A percentile compares a stretch with the other conserved stretches of the same genome.
These are phyloP conservation scores for Tolypocladium nubicola DNA, from an alignment of 2,329 filamentous ascomycete genomes.

Conservation along the genomic window DNA sequence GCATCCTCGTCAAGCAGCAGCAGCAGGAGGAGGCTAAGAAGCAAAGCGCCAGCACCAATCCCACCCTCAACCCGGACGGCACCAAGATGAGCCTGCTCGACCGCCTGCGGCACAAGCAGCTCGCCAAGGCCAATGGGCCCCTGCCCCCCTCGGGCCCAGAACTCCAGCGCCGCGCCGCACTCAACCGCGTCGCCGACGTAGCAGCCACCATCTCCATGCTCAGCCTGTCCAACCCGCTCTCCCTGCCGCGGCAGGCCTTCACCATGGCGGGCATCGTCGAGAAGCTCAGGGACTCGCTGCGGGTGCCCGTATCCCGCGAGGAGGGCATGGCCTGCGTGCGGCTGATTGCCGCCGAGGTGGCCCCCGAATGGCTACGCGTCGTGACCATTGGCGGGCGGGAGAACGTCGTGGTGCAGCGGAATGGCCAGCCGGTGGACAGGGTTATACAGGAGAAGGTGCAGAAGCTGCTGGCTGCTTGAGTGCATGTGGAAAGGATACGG, in stretches of 20 bases:
- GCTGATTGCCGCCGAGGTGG: conserved; percentile 42
- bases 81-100: conserved; percentile 61
- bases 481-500: neutral
- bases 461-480: conserved; percentile 17
- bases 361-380: conserved; percentile 45
- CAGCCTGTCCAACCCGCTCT: conserved; percentile 36
- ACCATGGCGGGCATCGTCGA: conserved; percentile 51
- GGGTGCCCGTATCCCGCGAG: conserved; percentile 40
- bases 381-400: conserved; percentile 42
- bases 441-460: conserved; percentile 26
- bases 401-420: conserved; percentile 44
- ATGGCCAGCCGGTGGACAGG: conserved; percentile 26
- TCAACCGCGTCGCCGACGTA: conserved; percentile 59
- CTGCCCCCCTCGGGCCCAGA: conserved; percentile 46
- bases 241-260: conserved; percentile 51
- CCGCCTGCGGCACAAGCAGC: conserved; percentile 62
- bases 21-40: conserved; percentile 30
- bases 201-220: conserved; percentile 58
- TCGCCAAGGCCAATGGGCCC: conserved; percentile 43
- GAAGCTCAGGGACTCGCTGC: conserved; percentile 58
- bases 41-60: conserved; percentile 17
- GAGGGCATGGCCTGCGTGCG: conserved; percentile 40
- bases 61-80: conserved; percentile 30
- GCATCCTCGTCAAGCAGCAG: conserved; percentile 42
- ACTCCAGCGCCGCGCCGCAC: conserved; percentile 50